These are phyloP conservation scores for Globisporangium uncinulatum DNA, from an alignment of 352 stramenopile genomes.

Conservation along the genomic window DNA sequence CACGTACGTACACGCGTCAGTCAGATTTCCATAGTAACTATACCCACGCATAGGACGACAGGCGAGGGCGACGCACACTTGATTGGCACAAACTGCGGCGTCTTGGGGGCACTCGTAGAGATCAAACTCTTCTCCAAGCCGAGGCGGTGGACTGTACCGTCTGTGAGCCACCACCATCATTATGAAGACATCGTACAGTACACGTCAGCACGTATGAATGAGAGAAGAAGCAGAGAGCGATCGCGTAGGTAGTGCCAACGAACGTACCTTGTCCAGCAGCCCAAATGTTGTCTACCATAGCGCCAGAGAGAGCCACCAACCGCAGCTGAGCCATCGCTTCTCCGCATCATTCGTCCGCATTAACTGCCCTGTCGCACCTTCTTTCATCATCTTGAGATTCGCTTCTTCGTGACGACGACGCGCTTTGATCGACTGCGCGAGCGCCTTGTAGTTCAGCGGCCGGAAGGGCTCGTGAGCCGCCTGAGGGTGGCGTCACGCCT, in stretches of 20 bases:
- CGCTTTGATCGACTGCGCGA: conserved; percentile 74
- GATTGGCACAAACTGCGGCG: conserved; percentile 52
- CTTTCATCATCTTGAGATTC: conserved; percentile 82
- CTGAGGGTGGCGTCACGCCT: conserved; percentile 6
- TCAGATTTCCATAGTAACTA: not conserved
- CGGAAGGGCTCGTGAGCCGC: conserved; percentile 81
- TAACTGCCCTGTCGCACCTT: conserved; percentile 24
- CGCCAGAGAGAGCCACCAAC: not conserved
- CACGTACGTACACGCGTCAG: not conserved
- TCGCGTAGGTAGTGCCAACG: not conserved
- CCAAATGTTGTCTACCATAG: conserved; percentile 75
- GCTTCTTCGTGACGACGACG: conserved; percentile 75
- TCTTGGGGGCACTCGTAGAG: conserved; percentile 39
- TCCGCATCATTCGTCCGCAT: not conserved
- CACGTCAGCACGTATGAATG: not conserved
- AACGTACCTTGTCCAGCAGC: conserved; percentile 42
- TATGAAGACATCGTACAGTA: too few relatives aligned
- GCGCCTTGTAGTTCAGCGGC: conserved; percentile 78
- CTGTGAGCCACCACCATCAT: conserved; percentile 9
- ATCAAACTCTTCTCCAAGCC: conserved; percentile 85
- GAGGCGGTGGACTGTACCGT: conserved; percentile 77
- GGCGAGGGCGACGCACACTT: conserved; percentile 23
- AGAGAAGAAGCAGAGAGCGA: not conserved
- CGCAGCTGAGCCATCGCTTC: not conserved
- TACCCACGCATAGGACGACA: not conserved